Conservation (phyloP, 73 alveolate genomes). For the Tetrahymena borealis region DNA sequence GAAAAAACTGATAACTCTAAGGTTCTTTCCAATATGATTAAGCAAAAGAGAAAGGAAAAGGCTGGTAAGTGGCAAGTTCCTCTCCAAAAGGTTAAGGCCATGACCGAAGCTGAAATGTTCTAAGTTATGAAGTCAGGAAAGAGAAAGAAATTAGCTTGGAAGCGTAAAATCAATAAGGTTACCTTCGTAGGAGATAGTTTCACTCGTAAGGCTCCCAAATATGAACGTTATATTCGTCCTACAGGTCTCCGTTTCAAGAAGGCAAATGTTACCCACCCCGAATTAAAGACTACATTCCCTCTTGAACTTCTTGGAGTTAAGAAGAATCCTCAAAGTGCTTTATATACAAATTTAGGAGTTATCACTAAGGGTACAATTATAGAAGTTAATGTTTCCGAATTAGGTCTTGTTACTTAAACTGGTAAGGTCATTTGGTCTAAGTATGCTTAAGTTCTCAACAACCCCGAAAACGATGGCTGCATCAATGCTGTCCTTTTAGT, state of each 20-base stretch:
- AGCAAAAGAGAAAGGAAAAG: constrained; percentile 97
- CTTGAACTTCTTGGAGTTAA: constrained; percentile 94
- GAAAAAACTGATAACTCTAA: constrained; percentile 88
- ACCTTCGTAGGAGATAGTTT: constrained; percentile 92
- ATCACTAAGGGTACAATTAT: constrained; percentile 95
- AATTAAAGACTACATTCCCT: constrained; percentile 94
- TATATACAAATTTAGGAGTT: constrained; percentile 95
- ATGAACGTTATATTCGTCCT: constrained; percentile 97
- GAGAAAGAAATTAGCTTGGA: constrained; percentile 95
- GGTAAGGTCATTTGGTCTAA: constrained; percentile 98
- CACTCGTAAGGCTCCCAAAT: constrained; percentile 98
- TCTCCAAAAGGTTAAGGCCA: constrained; percentile 92
- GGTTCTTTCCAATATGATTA: constrained; percentile 93
- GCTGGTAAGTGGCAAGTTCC: constrained; percentile 99
- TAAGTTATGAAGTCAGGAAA: constrained; percentile 92
- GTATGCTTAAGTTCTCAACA: constrained; percentile 95
- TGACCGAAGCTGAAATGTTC: constrained; percentile 99
- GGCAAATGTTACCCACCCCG: constrained; percentile 98
- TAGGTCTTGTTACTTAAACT: constrained; percentile 93
- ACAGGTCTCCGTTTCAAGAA: constrained; percentile 95
- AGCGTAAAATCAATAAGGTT: constrained; percentile 92
- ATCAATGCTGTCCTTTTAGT: constrained; percentile 93
- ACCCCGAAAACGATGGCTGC: constrained; percentile 98
- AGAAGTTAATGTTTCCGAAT: constrained; percentile 94
- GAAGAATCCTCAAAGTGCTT: constrained; percentile 95